phyloP scores from a whole-genome alignment of 78 protist species.

The Dictyostelium brefeldianum region DNA sequence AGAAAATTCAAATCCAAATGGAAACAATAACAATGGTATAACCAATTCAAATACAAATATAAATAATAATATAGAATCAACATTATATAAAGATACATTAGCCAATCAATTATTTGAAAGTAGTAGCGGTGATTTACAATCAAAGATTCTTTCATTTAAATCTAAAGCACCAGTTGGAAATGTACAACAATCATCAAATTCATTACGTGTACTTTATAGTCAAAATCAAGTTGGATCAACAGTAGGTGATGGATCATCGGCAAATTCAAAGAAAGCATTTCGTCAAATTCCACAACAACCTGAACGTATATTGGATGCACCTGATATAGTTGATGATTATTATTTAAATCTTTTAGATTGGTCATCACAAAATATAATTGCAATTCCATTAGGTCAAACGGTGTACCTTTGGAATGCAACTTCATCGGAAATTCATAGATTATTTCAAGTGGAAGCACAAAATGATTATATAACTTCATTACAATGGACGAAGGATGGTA shows the following conservation, averaged over 20 bases:
- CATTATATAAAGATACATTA: constrained; percentile 50
- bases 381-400: constrained; percentile 97
- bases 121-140: constrained; percentile 28
- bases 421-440: constrained; percentile 89
- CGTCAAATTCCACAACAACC: constrained; percentile 84
- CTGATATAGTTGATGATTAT: constrained; percentile 97
- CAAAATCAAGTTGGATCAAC: constrained; percentile 56
- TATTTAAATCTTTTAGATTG: constrained; percentile 99
- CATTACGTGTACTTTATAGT: constrained; percentile 68
- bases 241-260: background rate
- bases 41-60: background rate
- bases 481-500: constrained; percentile 90
- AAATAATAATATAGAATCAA: constrained; percentile 4
- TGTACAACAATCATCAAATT: background rate
- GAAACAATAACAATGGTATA: background rate
- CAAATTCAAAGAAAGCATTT: constrained; percentile 45
- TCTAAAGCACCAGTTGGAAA: constrained; percentile 88
- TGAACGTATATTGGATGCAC: constrained; percentile 95
- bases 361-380: constrained; percentile 92
- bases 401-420: constrained; percentile 99
- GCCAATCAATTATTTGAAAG: constrained; percentile 45
- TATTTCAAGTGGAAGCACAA: constrained; percentile 76
- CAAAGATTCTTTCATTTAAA: constrained; percentile 93
- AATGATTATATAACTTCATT: constrained; percentile 94
- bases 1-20: constrained; percentile 64